Evolutionary conservation across 176 grass and related monocot species (phyloP).

Genomic region (Echinochloa phyllopogon): DNA sequence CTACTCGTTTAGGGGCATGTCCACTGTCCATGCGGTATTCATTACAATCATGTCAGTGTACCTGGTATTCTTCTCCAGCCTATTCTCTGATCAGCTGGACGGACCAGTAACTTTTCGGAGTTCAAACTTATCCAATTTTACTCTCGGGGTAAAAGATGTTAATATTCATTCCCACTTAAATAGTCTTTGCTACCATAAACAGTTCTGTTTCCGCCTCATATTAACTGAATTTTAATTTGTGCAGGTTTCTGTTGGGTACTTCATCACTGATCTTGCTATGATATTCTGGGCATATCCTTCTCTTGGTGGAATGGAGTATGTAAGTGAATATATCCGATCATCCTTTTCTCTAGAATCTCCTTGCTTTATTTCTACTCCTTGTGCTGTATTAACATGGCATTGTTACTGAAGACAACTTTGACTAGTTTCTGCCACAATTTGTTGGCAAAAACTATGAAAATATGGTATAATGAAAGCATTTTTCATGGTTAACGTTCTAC

Average conservation of each 20-base stretch:
- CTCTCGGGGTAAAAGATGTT: constrained; percentile 73
- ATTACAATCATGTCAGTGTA: constrained; percentile 90
- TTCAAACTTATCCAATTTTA: constrained; percentile 86
- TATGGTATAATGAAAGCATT: not conserved
- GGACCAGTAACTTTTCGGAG: constrained; percentile 73
- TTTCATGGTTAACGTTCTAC: constrained; percentile 1
- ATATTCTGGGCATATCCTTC: constrained; percentile 92
- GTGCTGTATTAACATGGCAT: not conserved
- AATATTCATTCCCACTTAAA: constrained; percentile 15
- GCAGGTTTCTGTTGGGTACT: constrained; percentile 95
- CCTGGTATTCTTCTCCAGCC: constrained; percentile 87
- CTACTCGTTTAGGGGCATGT: constrained; percentile 81
- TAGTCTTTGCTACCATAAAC: constrained; percentile 32
- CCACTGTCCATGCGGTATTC: constrained; percentile 92
- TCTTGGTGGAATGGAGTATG: constrained; percentile 95
- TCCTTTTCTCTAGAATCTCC: constrained; percentile 27
- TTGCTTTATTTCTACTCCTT: not conserved
- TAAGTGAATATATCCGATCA: constrained; percentile 54
- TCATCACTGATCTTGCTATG: constrained; percentile 86
- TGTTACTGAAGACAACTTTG: not conserved
- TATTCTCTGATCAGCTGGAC: constrained; percentile 85
- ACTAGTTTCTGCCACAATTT: not conserved
- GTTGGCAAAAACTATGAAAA: not conserved
- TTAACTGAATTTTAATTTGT: constrained; percentile 35
- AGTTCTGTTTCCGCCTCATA: constrained; percentile 15